Evolutionary conservation across 116 monocot species (phyloP).

Genomic region (Phalaenopsis hybrid): DNA sequence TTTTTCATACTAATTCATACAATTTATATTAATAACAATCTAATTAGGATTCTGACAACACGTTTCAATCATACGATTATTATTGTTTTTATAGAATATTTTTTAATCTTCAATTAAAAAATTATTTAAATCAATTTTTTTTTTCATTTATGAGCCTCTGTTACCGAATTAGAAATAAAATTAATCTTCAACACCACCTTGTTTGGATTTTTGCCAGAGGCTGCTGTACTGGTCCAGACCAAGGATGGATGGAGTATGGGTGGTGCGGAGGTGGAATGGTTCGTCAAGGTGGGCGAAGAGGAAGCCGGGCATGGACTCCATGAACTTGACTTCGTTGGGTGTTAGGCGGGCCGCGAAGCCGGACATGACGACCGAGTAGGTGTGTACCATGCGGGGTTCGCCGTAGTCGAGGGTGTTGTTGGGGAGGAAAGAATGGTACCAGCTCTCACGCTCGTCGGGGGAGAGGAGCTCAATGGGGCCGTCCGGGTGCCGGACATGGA

Average conservation of each 20-base stretch:
- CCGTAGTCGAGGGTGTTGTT: conserved; percentile 2
- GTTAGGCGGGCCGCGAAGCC: conserved; percentile 7
- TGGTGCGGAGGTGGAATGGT: not conserved
- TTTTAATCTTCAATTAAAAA: too few species aligned
- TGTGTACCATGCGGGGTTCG: conserved; percentile 6
- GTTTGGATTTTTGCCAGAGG: not conserved
- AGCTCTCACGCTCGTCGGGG: not conserved
- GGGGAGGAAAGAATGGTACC: conserved; percentile 1
- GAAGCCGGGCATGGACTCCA: conserved; percentile 3
- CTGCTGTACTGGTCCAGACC: not conserved
- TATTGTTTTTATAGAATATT: too few species aligned
- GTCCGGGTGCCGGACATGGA: not conserved
- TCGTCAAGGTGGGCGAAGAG: not conserved
- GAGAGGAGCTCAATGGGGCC: not conserved
- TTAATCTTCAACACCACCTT: not conserved
- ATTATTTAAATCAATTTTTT: too few species aligned
- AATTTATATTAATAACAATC: too few species aligned
- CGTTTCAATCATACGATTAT: too few species aligned
- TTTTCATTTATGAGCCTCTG: too few species aligned
- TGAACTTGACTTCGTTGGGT: not conserved
- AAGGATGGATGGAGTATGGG: not conserved
- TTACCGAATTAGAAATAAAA: too few species aligned
- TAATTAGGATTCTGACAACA: too few species aligned
- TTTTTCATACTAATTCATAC: too few species aligned
- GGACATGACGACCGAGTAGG: not conserved